These are phyloP conservation scores for Collybia mongolica DNA, from an alignment of 768 basidiomycete species.

Conservation along the genomic window DNA sequence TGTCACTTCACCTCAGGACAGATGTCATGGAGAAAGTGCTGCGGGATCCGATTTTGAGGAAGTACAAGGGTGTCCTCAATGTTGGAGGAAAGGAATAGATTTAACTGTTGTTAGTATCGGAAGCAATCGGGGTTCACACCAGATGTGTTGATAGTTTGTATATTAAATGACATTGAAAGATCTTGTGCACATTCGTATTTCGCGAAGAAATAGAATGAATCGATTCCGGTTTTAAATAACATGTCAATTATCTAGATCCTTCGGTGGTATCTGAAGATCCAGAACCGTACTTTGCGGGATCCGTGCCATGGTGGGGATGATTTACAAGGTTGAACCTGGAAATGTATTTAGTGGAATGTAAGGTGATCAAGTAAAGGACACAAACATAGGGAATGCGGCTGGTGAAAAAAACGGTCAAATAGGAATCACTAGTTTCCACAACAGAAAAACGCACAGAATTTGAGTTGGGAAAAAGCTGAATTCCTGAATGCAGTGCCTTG, in stretches of 20 bases:
- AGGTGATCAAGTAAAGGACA: neutral
- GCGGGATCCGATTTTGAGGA: slow-evolving; percentile 21
- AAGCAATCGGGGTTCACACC: too few species aligned
- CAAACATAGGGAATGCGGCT: slow-evolving; percentile 80
- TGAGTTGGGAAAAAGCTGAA: slow-evolving; percentile 91
- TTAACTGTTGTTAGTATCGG: too few species aligned
- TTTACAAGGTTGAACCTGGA: slow-evolving; percentile 93
- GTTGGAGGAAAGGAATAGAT: neutral
- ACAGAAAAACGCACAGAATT: slow-evolving; percentile 65
- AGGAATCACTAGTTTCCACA: slow-evolving; percentile 7
- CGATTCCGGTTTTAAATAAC: neutral
- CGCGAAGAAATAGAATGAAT: too few species aligned
- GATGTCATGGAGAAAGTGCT: slow-evolving; percentile 22
- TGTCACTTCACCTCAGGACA: slow-evolving; percentile 19
- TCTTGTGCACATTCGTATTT: too few species aligned
- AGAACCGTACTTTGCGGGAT: slow-evolving; percentile 75
- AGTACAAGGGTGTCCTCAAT: slow-evolving; percentile 2
- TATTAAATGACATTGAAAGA: too few species aligned
- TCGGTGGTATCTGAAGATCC: slow-evolving; percentile 30
- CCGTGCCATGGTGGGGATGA: slow-evolving; percentile 83
- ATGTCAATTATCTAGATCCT: slow-evolving; percentile 10
- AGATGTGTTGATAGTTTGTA: too few species aligned
- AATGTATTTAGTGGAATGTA: slow-evolving; percentile 3
- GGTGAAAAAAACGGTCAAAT: slow-evolving; percentile 11
- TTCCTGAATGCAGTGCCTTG: slow-evolving; percentile 86